These are phyloP conservation scores for Solanum hybrid DNA, from an alignment of 305 asterid genomes.

Conservation along the genomic window DNA sequence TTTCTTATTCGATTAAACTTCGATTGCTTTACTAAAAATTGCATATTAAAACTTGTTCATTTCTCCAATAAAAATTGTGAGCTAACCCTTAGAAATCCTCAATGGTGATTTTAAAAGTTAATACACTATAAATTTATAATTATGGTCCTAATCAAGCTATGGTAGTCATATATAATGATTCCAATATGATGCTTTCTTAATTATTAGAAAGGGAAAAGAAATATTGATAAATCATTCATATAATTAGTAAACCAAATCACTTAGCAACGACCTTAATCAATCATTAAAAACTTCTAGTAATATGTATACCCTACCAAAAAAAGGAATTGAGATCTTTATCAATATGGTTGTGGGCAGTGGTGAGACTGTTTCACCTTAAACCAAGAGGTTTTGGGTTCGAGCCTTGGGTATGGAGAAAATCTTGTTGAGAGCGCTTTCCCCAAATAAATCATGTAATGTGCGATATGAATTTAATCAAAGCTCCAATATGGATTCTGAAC, in stretches of 20 bases:
- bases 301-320: background rate
- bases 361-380: background rate
- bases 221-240: background rate
- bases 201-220: background rate
- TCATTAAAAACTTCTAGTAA: background rate
- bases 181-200: no score
- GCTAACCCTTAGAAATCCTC: background rate
- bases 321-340: background rate
- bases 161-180: background rate
- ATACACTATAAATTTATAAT: background rate
- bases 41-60: background rate
- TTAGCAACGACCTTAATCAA: background rate
- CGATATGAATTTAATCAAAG: no score
- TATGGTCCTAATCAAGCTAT: background rate
- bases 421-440: fast-evolving
- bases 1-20: background rate
- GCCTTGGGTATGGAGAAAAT: no score
- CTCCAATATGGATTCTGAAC: fast-evolving
- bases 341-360: background rate
- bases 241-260: background rate
- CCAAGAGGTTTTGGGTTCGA: no score
- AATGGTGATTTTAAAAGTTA: background rate
- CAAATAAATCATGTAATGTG: no score
- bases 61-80: background rate
- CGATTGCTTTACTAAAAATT: background rate